phyloP scores from a whole-genome alignment of 2,329 filamentous ascomycete genomes.

The Penicillium sumatraense region DNA sequence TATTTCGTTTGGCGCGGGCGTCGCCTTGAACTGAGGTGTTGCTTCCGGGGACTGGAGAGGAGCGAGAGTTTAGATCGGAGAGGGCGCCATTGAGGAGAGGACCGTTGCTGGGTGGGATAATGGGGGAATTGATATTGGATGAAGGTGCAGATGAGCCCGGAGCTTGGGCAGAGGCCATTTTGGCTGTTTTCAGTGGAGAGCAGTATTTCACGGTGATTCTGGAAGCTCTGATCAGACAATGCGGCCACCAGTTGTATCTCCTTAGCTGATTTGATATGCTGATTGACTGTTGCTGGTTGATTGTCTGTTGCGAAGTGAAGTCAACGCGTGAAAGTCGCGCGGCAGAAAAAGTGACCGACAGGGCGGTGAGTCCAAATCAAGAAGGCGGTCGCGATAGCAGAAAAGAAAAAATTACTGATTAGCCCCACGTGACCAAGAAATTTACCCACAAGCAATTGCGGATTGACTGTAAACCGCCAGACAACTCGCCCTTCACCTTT shows the following conservation, averaged over 20 bases:
- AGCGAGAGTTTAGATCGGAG: constrained; percentile 35
- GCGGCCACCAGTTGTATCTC: no score
- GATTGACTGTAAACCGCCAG: constrained; percentile 8
- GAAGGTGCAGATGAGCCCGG: constrained; percentile 40
- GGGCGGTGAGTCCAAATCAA: constrained; percentile 10
- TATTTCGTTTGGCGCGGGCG: constrained; percentile 44
- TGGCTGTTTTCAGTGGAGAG: no score
- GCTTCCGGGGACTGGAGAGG: constrained; percentile 39
- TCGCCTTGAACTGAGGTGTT: constrained; percentile 36
- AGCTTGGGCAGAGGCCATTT: constrained; percentile 41
- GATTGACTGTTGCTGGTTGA: no score
- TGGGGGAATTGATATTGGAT: constrained; percentile 43
- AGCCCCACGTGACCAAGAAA: constrained; percentile 40
- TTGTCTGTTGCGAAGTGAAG: no score
- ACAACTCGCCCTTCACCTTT: constrained; percentile 1
- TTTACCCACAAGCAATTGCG: constrained; percentile 37
- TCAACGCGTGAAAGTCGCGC: no score
- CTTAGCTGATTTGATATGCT: no score
- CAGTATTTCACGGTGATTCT: no score
- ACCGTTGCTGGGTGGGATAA: constrained; percentile 32
- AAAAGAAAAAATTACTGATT: constrained; percentile 34
- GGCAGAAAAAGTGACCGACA: constrained; percentile 7
- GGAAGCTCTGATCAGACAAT: not conserved
- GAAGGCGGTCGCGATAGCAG: constrained; percentile 14
- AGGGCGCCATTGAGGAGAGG: constrained; percentile 34